Conservation (phyloP, 768 basidiomycete genomes). For the Gelatoporia subvermispora region DNA sequence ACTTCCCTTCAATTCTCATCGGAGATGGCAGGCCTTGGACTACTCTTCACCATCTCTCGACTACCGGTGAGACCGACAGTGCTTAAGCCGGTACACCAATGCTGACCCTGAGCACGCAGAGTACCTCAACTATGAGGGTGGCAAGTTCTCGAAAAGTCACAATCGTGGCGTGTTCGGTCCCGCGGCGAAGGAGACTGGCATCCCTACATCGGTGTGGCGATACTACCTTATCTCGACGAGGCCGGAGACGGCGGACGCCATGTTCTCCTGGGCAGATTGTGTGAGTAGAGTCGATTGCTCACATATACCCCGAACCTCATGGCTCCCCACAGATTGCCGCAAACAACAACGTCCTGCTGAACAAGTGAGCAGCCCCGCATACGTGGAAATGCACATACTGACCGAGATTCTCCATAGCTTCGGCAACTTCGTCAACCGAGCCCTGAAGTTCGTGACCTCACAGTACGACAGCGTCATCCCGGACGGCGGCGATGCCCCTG, state of each 20-base stretch:
- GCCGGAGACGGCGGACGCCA: slow-evolving; percentile 90
- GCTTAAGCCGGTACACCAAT: not conserved
- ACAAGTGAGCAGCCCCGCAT: slow-evolving; percentile 57
- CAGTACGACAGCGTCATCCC: slow-evolving; percentile 81
- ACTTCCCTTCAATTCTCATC: slow-evolving; percentile 86
- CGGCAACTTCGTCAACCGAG: slow-evolving; percentile 96
- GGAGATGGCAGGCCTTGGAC: slow-evolving; percentile 94
- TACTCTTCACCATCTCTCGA: slow-evolving; percentile 87
- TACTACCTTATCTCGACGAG: slow-evolving; percentile 91
- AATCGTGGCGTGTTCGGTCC: slow-evolving; percentile 97
- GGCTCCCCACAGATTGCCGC: slow-evolving; percentile 60
- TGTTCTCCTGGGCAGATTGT: slow-evolving; percentile 96
- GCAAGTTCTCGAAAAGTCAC: slow-evolving; percentile 97
- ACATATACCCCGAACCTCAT: not conserved
- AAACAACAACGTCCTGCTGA: slow-evolving; percentile 90
- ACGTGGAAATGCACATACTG: not conserved
- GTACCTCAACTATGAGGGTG: slow-evolving; percentile 96
- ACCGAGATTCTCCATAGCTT: slow-evolving; percentile 45
- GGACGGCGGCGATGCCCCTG: slow-evolving; percentile 65
- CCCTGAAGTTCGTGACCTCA: slow-evolving; percentile 85
- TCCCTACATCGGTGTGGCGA: slow-evolving; percentile 92
- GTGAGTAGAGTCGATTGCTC: slow-evolving; percentile 39
- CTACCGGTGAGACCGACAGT: slow-evolving; percentile 64
- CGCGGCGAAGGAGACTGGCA: slow-evolving; percentile 87
- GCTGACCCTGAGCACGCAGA: slow-evolving; percentile 41